Conservation (phyloP, 129 eudicot species). For the Flaveria robusta region DNA sequence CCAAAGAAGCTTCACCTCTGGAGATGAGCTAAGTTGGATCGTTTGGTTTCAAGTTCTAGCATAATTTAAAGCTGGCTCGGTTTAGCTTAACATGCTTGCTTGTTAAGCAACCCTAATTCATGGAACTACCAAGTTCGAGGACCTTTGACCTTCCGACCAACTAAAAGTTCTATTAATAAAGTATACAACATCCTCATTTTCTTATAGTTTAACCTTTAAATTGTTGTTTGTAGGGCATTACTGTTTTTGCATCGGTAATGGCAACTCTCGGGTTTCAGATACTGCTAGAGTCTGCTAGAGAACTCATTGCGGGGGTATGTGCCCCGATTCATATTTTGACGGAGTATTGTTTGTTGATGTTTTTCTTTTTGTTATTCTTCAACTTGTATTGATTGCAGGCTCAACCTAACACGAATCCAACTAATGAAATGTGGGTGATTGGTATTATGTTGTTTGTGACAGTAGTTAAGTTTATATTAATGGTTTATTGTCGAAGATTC, state of each 20-base stretch:
- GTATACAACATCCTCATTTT: not conserved
- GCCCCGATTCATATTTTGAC: not conserved
- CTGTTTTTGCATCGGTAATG: constrained; percentile 94
- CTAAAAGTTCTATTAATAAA: not conserved
- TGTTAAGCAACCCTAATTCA: no score
- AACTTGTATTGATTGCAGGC: constrained; percentile 34
- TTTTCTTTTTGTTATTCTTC: not conserved
- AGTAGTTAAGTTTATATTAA: constrained; percentile 60
- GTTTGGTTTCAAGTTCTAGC: no score
- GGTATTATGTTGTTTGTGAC: constrained; percentile 86
- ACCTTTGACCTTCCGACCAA: no score
- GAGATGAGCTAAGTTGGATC: no score
- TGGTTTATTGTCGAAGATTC: constrained; percentile 78
- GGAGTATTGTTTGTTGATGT: not conserved
- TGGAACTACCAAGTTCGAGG: no score
- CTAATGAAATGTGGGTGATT: constrained; percentile 73
- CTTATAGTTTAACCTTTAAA: no score
- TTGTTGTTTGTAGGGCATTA: constrained; percentile 59
- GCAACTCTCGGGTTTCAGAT: constrained; percentile 92
- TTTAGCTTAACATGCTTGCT: no score
- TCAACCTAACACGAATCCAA: constrained; percentile 46
- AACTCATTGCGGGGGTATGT: constrained; percentile 58
- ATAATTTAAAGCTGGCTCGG: no score
- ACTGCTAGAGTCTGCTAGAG: constrained; percentile 67
- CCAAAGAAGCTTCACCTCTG: no score